Base-by-base conservation (phyloP, 1,284 basidiomycete species). In the Bondarzewia mesenterica region DNA sequence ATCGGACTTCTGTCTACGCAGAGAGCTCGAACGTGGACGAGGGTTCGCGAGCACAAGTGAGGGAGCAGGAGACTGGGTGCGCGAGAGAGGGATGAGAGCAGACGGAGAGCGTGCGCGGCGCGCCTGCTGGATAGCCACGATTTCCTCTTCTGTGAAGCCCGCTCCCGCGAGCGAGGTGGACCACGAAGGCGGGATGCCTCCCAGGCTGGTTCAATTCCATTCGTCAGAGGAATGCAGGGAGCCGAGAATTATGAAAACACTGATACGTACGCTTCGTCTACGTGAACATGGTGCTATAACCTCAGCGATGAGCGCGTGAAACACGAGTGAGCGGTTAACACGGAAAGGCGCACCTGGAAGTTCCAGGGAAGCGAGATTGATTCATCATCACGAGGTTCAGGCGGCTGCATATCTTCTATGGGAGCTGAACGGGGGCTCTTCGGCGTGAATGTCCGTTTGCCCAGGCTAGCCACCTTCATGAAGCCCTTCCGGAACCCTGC, bases 181-280 rank as follows among this genome's bases (percentile, higher is more conserved):
- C 85, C 85, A 89, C 3, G 81, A 80, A 0, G 85, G 82, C 0
- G 85, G 85, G 12, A 89, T 64, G n/a, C 84, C 83, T 18, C 69
- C 61, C 42, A 82, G 86, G 52, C 38, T 10, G 38, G 22, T 14
- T 10, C 18, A 2, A 8, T 16, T 15, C 20, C 3, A 15, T 22
- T 10, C 12, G n/a, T 7, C 21, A 39, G 26, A 29, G 20, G 20
- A 32, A 22, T 29, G 41, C 23, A 15, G 15, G n/a, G 44, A 38
- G 14, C 25, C 36, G 53, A 21, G 55, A 50, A 18, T 46, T 36
- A 50, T 22, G 16, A 35, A 21, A 27, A 23, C 25, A 38, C 10
- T 20, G 45, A 15, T n/a, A 70, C 74, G 52, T 60, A 85, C 77
- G 71, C 77, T 64, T 88, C 86, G 58, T 89, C 83, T 26, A 89